phyloP scores from a whole-genome alignment of 305 asterid genomes.

The Euphrasia arctica region DNA sequence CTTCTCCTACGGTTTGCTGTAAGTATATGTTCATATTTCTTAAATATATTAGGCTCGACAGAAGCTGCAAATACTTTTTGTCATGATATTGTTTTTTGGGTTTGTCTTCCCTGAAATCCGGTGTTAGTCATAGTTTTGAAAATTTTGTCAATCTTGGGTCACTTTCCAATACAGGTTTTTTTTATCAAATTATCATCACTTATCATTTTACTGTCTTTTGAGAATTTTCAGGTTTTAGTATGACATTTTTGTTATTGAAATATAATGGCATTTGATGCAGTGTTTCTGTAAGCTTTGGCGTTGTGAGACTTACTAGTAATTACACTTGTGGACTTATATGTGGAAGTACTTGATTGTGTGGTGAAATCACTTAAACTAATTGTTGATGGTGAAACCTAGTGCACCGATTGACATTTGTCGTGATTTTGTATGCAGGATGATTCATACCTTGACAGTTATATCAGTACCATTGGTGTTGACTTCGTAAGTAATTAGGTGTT shows the following conservation, averaged over 20 bases:
- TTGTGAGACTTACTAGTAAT: not conserved
- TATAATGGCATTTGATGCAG: not conserved
- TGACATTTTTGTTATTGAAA: constrained; percentile 2
- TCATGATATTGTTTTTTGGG: constrained; percentile 2
- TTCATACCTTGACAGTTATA: constrained; percentile 86
- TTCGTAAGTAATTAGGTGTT: constrained; percentile 53
- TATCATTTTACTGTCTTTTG: constrained; percentile 1
- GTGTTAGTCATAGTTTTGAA: no score
- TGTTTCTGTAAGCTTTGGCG: not conserved
- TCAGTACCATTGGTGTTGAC: constrained; percentile 94
- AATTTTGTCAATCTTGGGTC: no score
- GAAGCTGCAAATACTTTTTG: not conserved
- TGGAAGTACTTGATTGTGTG: not conserved
- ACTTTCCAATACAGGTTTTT: not conserved
- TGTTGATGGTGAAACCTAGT: constrained; percentile 16
- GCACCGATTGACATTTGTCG: constrained; percentile 12
- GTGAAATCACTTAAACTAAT: not conserved
- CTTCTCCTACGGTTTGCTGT: constrained; percentile 64
- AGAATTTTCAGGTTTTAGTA: not conserved
- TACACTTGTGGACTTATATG: not conserved
- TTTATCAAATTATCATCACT: not conserved
- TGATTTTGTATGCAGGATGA: constrained; percentile 60
- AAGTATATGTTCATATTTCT: constrained; percentile 24
- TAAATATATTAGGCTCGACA: not conserved
- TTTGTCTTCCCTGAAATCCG: not conserved